Conservation (phyloP, 2,329 filamentous ascomycete genomes). For the Phaeosphaeria sp. region DNA sequence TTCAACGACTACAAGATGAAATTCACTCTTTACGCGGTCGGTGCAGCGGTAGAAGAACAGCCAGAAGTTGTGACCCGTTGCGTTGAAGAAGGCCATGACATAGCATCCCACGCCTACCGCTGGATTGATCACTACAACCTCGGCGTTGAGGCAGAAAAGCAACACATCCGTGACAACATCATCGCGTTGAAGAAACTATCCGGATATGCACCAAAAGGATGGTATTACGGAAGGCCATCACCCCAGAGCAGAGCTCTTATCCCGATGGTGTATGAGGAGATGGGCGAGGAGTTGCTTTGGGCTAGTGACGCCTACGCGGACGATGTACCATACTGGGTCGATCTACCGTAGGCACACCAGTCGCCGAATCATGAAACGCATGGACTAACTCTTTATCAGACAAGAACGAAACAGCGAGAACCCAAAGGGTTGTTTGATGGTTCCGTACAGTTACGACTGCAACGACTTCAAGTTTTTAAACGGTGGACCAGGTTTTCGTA, state of each 20-base stretch:
- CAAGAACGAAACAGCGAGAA: slow-evolving; percentile 51
- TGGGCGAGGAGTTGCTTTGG: slow-evolving; percentile 59
- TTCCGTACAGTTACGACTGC: slow-evolving; percentile 63
- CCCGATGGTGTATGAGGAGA: slow-evolving; percentile 60
- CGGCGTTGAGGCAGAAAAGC: slow-evolving; percentile 55
- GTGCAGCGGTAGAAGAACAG: slow-evolving; percentile 56
- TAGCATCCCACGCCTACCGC: slow-evolving; percentile 58
- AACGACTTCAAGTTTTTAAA: slow-evolving; percentile 60
- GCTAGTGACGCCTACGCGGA: slow-evolving; percentile 61
- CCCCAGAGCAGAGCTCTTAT: slow-evolving; percentile 56
- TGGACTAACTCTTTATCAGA: not conserved
- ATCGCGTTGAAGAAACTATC: slow-evolving; percentile 51
- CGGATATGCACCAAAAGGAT: slow-evolving; percentile 57
- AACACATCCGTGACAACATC: slow-evolving; percentile 55
- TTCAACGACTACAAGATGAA: slow-evolving; percentile 59
- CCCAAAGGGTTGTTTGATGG: slow-evolving; percentile 59
- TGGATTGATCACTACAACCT: slow-evolving; percentile 61
- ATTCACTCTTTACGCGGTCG: slow-evolving; percentile 60
- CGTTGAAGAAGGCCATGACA: slow-evolving; percentile 59
- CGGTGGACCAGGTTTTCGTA: slow-evolving; percentile 54
- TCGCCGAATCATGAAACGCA: not conserved
- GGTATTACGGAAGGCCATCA: slow-evolving; percentile 58
- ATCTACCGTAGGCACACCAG: slow-evolving; percentile 48
- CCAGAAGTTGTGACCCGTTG: slow-evolving; percentile 56
- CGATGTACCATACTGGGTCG: slow-evolving; percentile 63